Evolutionary conservation across 2,329 filamentous ascomycete genomes (phyloP), one percentile per base, ranked within the genome.

Genomic region (Aschersonia sp.): DNA sequence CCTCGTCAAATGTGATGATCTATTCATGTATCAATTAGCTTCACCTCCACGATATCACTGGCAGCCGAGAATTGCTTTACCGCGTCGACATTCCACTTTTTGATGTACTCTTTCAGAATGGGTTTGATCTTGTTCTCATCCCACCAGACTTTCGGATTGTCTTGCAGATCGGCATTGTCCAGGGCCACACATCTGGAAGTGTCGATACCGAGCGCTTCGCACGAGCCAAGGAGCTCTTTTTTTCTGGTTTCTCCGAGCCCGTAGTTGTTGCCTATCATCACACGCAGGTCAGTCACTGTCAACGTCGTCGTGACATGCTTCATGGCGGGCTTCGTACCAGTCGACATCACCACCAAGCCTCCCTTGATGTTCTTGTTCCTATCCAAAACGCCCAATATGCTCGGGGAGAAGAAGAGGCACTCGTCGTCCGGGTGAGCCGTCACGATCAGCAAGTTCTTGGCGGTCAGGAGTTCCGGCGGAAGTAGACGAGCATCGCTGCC

Each of bases 391-490:
- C 59, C 60, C 35, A 63, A 45, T 5, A 62, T 60, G 48, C 54
- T 59, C 3, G 60, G 60, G 4, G 61, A 49, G 43, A 62, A 62
- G 48, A 62, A 63, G 5, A 62, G 56, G 31, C 60, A 63, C 52
- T 73, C 72, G 5, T 66, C 64, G 35, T 64, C 65, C 10, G 60
- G 60, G 41, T 66, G 64, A 2, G 65, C 64, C 9, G 65, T 67
- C 9, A 68, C 62, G 32, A 67, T 55, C 30, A 68, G 50, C 4
- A 67, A 51, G 51, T 61, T 66, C 41, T 58, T 60, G 10, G 64
- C 59, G 45, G 51, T 51, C 9, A 59, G 56, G 20, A 68, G 58
- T 42, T 61, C 59, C 0, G 57, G 53, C 5, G 65, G 64, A 2
- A 67, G 57, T 44, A 68, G 54, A 5, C 64, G 54, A 12, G 62